Percentiles rank a stretch among this genome's conserved stretches.
Conservation (phyloP, 1,284 basidiomycete genomes). For the Neonothopanus nambi region DNA sequence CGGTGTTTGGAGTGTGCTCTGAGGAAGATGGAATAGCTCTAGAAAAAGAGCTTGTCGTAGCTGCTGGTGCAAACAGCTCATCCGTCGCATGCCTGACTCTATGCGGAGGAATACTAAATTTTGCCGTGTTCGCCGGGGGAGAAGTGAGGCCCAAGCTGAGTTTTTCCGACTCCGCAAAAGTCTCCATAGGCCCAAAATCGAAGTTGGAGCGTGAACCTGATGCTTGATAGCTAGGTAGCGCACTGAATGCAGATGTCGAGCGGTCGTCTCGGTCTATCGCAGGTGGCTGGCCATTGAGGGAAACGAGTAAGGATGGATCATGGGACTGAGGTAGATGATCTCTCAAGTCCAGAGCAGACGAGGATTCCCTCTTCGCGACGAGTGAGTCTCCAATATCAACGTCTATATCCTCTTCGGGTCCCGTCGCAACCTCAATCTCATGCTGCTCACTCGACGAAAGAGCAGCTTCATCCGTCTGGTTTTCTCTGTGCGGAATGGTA, state of each 20-base stretch:
- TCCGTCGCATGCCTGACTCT: background rate
- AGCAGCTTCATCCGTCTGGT: constrained; percentile 16
- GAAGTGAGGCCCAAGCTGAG: constrained; percentile 50
- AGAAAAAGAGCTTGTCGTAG: background rate
- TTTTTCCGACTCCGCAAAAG: constrained; percentile 77
- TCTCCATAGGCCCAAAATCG: constrained; percentile 81
- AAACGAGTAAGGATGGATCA: constrained; percentile 48
- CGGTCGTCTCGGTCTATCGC: constrained; percentile 27
- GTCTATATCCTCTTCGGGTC: constrained; percentile 23
- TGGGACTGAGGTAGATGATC: constrained; percentile 44
- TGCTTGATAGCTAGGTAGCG: constrained; percentile 35
- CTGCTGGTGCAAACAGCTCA: too few relatives aligned
- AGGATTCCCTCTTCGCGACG: constrained; percentile 19
- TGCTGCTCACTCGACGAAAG: constrained; percentile 48
- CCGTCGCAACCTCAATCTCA: constrained; percentile 44
- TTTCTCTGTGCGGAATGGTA: constrained; percentile 27
- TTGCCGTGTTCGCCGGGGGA: constrained; percentile 24
- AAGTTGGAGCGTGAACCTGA: constrained; percentile 57
- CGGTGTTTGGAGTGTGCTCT: too few relatives aligned
- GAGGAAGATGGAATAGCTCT: too few relatives aligned
- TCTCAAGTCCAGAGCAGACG: constrained; percentile 28
- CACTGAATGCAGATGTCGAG: constrained; percentile 38
- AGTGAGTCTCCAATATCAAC: constrained; percentile 23
- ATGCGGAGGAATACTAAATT: constrained; percentile 15
- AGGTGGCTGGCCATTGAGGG: constrained; percentile 25